Evolutionary conservation across 106 monocot species (phyloP).

Genomic region (Apostasia ramifera): DNA sequence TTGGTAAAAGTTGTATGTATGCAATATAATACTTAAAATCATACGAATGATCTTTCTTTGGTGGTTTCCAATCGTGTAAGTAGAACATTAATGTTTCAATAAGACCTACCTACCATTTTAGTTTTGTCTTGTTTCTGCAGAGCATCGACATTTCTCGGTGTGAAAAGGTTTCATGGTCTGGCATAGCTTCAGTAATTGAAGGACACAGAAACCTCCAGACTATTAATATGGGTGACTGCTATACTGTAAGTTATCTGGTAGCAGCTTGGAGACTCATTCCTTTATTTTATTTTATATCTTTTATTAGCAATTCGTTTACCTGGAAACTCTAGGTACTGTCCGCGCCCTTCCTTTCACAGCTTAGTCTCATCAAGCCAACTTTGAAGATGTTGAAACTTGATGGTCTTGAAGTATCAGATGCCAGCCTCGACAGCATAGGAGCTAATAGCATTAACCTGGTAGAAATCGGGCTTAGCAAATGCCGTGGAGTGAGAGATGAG

Average conservation of each 20-base stretch:
- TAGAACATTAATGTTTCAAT: too few species aligned
- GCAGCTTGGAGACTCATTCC: not conserved
- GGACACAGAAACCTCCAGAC: conserved; percentile 49
- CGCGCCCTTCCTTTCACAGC: conserved; percentile 39
- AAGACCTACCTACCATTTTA: not conserved
- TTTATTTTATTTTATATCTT: not conserved
- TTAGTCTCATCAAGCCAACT: conserved; percentile 27
- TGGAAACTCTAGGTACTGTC: conserved; percentile 38
- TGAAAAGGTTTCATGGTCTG: conserved; percentile 48
- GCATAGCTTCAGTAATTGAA: conserved; percentile 54
- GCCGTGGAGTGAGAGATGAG: conserved; percentile 61
- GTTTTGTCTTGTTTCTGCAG: conserved; percentile 25
- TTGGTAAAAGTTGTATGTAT: too few species aligned
- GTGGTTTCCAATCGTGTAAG: too few species aligned
- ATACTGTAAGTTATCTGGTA: conserved; percentile 31
- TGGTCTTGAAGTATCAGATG: conserved; percentile 41
- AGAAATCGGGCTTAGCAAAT: conserved; percentile 82
- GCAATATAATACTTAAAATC: too few species aligned
- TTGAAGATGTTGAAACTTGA: conserved; percentile 55
- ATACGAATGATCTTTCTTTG: too few species aligned
- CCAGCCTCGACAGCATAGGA: conserved; percentile 42
- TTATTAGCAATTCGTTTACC: not conserved
- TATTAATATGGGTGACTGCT: conserved; percentile 59
- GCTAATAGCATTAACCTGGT: conserved; percentile 49
- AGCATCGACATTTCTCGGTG: conserved; percentile 66